Conservation (phyloP, 176 grass and related monocot genomes). For the Rhynchospora breviuscula region DNA sequence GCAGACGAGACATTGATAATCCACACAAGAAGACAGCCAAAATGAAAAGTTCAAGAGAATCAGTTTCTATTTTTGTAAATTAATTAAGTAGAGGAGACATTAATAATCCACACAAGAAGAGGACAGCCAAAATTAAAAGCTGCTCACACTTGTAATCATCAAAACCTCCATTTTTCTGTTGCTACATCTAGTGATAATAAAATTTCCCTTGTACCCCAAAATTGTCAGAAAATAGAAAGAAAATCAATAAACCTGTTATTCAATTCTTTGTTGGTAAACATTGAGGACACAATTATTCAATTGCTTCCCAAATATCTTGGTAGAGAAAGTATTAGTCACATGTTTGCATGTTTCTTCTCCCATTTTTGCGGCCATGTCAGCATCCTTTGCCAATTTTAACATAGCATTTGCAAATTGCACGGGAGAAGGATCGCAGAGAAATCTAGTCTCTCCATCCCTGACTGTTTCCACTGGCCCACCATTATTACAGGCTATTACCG, state of each 20-base stretch:
- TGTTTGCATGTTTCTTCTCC: constrained; percentile 54
- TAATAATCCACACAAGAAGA: background rate
- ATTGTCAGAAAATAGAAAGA: background rate
- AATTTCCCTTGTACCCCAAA: background rate
- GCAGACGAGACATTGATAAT: background rate
- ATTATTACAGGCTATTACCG: constrained; percentile 89
- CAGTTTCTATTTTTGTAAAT: background rate
- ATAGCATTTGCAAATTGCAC: constrained; percentile 63
- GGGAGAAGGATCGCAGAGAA: constrained; percentile 67
- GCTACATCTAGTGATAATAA: background rate
- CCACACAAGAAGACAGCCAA: background rate
- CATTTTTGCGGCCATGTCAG: constrained; percentile 47
- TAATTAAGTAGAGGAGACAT: background rate
- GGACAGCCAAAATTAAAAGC: background rate
- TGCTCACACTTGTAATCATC: background rate
- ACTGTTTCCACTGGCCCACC: constrained; percentile 88
- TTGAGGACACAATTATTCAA: constrained; percentile 58
- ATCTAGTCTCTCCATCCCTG: constrained; percentile 58
- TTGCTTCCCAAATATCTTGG: constrained; percentile 69
- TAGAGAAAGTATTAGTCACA: constrained; percentile 60
- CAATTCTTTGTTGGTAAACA: constrained; percentile 62
- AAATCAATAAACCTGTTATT: constrained; percentile 30
- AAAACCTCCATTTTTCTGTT: background rate
- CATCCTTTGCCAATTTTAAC: constrained; percentile 48
- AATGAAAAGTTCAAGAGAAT: background rate